phyloP scores from a whole-genome alignment of 805 yeast species.

The Ogataea allantospora region DNA sequence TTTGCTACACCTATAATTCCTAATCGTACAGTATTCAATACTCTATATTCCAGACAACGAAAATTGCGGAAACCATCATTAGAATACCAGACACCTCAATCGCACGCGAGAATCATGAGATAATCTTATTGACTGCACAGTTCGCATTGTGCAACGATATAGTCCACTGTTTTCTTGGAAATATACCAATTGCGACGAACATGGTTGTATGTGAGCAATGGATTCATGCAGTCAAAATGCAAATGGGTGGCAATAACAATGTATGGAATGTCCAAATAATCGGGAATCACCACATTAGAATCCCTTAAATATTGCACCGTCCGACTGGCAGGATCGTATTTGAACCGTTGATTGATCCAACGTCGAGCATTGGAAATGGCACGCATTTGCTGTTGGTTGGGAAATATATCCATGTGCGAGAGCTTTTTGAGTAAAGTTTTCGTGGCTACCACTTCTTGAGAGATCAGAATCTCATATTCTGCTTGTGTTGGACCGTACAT shows the following conservation, averaged over 20 bases:
- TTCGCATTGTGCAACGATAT: conserved; percentile 23
- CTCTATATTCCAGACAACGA: conserved; percentile 15
- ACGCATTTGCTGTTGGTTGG: conserved; percentile 31
- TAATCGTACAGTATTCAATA: conserved; percentile 18
- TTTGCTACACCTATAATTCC: conserved; percentile 23
- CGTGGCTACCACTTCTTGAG: conserved; percentile 30
- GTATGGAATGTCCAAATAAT: conserved; percentile 29
- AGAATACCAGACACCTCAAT: conserved; percentile 20
- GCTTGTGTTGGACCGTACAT: conserved; percentile 35
- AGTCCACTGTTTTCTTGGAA: conserved; percentile 29
- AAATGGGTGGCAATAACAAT: conserved; percentile 32
- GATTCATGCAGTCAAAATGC: conserved; percentile 23
- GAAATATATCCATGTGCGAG: conserved; percentile 23
- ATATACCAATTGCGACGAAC: conserved; percentile 32
- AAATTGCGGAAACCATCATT: conserved; percentile 14
- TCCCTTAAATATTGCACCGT: conserved; percentile 30
- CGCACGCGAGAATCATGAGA: conserved; percentile 24
- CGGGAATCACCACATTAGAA: conserved; percentile 30
- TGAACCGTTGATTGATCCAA: conserved; percentile 34
- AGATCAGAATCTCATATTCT: conserved; percentile 29
- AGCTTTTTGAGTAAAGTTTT: conserved; percentile 26
- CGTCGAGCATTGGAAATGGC: conserved; percentile 32
- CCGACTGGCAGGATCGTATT: conserved; percentile 17
- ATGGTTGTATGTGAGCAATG: conserved; percentile 26
- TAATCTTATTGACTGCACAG: conserved; percentile 18